Base-by-base conservation (phyloP, 208 protist genomes). In the Acanthamoeba healyi region DNA sequence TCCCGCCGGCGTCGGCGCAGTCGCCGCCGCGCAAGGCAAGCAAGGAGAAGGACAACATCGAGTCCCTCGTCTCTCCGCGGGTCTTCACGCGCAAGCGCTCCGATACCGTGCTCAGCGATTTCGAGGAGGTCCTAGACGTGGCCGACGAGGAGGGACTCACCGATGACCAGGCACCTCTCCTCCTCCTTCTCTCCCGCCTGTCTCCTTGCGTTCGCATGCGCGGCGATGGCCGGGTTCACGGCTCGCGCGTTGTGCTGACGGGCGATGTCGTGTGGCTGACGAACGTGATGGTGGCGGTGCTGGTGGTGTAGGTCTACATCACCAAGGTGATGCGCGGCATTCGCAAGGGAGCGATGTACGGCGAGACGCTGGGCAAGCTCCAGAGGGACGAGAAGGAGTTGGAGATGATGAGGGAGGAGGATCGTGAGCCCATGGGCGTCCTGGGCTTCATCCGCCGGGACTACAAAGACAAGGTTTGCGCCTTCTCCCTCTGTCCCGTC, bases 301-400 rank as follows among this genome's bases (percentile, higher is more conserved):
- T 74, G 9, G 34, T 40, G 29, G 22, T 22, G 6, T 32, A 84
- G 74, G 74, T 84, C 32, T 84, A 84, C 74, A 84, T 84, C 17
- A 56, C 42, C 42, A 84, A 84, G 44, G 74, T 84, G 12, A n/a
- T 84, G n/a, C 74, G 74, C 2, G 74, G 74, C 26, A 84, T 84
- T 29, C 74, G 74, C 74, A 84, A 84, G 74, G 74, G 74, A 22
- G 74, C 74, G 7, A 84, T 84, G 74, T 84, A 84, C 44, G 74
- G 74, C n/a, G 74, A 84, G 74, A 84, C 74, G 42, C 44, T 84
- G 74, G 44, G 42, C 74, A 84, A 84, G 74, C 74, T 84, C 14
- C 24, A 84, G 74, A 26, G 74, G 32, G 74, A 84, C n/a, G 74
- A 84, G 42, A 84, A 84, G 74, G 74, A 84, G 74, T 44, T 84